phyloP scores from a whole-genome alignment of 371 early-diverging fungal species.

The Lichtheimia ornata region DNA sequence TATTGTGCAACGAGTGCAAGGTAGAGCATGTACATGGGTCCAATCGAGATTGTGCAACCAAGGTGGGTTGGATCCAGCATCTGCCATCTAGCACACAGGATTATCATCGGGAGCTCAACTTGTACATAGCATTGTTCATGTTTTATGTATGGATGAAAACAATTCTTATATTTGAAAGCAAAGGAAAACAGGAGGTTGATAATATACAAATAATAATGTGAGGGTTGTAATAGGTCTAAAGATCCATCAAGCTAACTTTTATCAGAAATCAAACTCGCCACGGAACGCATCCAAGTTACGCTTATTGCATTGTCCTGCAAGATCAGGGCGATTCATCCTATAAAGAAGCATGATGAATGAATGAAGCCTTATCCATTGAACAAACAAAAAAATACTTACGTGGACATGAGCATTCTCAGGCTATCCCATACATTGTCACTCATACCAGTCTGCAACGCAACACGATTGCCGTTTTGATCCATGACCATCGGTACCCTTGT shows the following conservation, averaged over 20 bases:
- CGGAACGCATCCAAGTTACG: slow-evolving; percentile 78
- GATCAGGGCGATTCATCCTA: slow-evolving; percentile 69
- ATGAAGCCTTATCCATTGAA: no score
- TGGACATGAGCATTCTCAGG: slow-evolving; percentile 79
- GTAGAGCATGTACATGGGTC: no score
- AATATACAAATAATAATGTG: background rate
- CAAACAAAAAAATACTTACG: slow-evolving; percentile 34
- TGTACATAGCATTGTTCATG: no score
- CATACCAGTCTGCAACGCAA: slow-evolving; percentile 53
- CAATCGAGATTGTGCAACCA: no score
- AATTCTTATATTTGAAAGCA: background rate
- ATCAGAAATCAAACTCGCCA: slow-evolving; percentile 80
- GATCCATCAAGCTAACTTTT: no score
- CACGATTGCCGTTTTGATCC: slow-evolving; percentile 33
- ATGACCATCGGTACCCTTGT: slow-evolving; percentile 12
- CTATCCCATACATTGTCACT: slow-evolving; percentile 87
- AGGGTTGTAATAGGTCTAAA: no score
- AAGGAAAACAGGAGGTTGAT: background rate
- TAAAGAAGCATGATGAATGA: background rate
- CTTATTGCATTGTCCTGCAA: slow-evolving; percentile 72
- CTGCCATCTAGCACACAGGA: no score
- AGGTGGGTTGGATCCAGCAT: no score
- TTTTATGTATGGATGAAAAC: no score
- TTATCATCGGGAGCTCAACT: no score
- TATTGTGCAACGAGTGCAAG: no score